phyloP scores from a whole-genome alignment of 345 rosid genomes.

The Eutrema yunnanense region DNA sequence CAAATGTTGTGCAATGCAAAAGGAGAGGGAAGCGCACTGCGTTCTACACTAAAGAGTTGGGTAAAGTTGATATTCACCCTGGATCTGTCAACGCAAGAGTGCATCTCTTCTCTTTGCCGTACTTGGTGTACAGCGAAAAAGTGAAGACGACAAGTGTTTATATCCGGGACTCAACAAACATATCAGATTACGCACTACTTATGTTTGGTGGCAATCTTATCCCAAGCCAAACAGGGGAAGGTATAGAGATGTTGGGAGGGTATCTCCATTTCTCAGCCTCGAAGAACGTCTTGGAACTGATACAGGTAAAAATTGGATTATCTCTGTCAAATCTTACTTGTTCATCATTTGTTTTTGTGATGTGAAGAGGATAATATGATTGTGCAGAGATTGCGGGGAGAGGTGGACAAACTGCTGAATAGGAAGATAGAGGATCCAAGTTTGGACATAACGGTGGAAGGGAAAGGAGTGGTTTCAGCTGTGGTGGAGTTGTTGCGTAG shows the following conservation, averaged over 20 bases:
- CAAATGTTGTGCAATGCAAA: conserved; percentile 96
- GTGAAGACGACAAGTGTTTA: conserved; percentile 80
- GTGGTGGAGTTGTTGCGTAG: conserved; percentile 73
- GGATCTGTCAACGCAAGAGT: conserved; percentile 86
- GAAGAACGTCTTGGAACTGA: conserved; percentile 66
- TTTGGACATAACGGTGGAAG: conserved; percentile 66
- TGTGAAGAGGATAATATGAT: not conserved
- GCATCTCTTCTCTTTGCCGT: conserved; percentile 74
- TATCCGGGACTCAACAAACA: conserved; percentile 83
- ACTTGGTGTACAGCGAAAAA: conserved; percentile 86
- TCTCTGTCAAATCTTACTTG: not conserved
- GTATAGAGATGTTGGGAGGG: conserved; percentile 95
- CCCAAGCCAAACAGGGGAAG: conserved; percentile 70
- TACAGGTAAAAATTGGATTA: conserved; percentile 40
- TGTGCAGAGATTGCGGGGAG: conserved; percentile 66
- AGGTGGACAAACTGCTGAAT: conserved; percentile 73
- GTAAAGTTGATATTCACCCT: conserved; percentile 93
- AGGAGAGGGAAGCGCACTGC: conserved; percentile 89
- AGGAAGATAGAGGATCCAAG: conserved; percentile 87
- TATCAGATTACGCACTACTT: conserved; percentile 93
- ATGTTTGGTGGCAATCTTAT: conserved; percentile 82
- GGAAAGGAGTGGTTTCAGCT: conserved; percentile 85
- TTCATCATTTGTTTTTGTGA: not conserved
- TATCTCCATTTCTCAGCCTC: conserved; percentile 97
- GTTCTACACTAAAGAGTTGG: conserved; percentile 88